Base-by-base conservation (phyloP, 176 grass and related monocot species). In the Lolium multiflorum region DNA sequence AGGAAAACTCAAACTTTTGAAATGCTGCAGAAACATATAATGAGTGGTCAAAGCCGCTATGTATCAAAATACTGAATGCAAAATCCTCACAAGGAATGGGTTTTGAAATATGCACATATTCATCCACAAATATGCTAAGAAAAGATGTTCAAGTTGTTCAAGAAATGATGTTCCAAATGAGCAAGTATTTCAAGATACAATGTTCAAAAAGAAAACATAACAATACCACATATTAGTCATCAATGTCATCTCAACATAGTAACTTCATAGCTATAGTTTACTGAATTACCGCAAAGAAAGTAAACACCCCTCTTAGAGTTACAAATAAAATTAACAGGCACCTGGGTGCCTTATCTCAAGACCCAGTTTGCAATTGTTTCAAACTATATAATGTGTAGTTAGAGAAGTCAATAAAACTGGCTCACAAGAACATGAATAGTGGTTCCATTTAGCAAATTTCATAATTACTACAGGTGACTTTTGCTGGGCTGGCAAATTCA, bases 1-100 rank as follows among this genome's bases (percentile, higher is more conserved):
- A 83, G 94, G 94, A 80, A 99, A 99, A 78, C 94, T 99, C 87
- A 99, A 81, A 84, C 97, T 94, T 90, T 72, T 92, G 9, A 99
- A 99, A 51, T 94, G 87, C 97, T 99, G 92, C 41, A 85, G 69
- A 87, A 87, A 90, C 81, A 87, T 75, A 11, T 41, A 85, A 69
- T 44, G 24, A 43, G 25, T 80, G 21, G 68, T 78, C 59, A 91
- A 80, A 81, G 37, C 60, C 79, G 74, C 35, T 61, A 26, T 38
- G n/a, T 50, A 55, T 22, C 68, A 81, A 26, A 16, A 73, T 55
- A 58, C 26, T 38, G 44, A 77, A 80, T 67, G 2, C 25, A 61
- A 87, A 63, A 77, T 64, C 69, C 47, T 37, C 46, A 57, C 22
- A 37, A 64, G 60, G 44, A 84, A 87, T 64, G 39, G 37, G 73